Conservation (phyloP, 2,329 filamentous ascomycete species). For the Arthrinium phaeospermum region DNA sequence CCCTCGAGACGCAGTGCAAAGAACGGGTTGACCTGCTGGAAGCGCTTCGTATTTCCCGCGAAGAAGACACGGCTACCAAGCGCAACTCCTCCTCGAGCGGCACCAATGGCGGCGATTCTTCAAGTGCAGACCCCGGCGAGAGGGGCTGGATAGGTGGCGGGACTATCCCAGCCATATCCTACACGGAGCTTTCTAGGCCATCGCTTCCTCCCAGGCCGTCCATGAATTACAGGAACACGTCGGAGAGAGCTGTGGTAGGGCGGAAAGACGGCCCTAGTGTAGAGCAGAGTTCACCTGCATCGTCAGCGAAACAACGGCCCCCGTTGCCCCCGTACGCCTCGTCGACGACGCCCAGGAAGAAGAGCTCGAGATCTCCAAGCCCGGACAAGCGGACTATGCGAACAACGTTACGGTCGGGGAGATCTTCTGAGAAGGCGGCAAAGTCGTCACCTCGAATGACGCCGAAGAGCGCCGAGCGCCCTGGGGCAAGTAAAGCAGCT, state of each 20-base stretch:
- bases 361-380: slow-evolving; percentile 55
- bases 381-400: slow-evolving; percentile 68
- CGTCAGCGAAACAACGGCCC: slow-evolving; percentile 31
- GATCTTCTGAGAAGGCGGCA: slow-evolving; percentile 46
- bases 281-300: slow-evolving; percentile 34
- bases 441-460: slow-evolving; percentile 48
- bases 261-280: slow-evolving; percentile 31
- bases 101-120: slow-evolving; percentile 20
- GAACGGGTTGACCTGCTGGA: slow-evolving; percentile 90
- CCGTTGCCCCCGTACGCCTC: slow-evolving; percentile 40
- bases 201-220: slow-evolving; percentile 62
- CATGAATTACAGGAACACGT: slow-evolving; percentile 51
- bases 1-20: slow-evolving; percentile 90
- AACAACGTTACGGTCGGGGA: slow-evolving; percentile 62
- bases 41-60: slow-evolving; percentile 72
- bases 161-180: slow-evolving; percentile 80
- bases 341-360: slow-evolving; percentile 40
- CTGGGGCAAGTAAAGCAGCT: slow-evolving; percentile 66
- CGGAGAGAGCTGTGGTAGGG: slow-evolving; percentile 51
- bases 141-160: slow-evolving; percentile 78
- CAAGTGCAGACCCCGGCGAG: slow-evolving; percentile 30
- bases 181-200: slow-evolving; percentile 80
- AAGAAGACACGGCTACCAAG: slow-evolving; percentile 43
- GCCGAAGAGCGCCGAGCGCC: slow-evolving; percentile 52
- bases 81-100: slow-evolving; percentile 31